Base-by-base conservation (phyloP, 1,139 yeast genomes). In the Geotrichum australiense region DNA sequence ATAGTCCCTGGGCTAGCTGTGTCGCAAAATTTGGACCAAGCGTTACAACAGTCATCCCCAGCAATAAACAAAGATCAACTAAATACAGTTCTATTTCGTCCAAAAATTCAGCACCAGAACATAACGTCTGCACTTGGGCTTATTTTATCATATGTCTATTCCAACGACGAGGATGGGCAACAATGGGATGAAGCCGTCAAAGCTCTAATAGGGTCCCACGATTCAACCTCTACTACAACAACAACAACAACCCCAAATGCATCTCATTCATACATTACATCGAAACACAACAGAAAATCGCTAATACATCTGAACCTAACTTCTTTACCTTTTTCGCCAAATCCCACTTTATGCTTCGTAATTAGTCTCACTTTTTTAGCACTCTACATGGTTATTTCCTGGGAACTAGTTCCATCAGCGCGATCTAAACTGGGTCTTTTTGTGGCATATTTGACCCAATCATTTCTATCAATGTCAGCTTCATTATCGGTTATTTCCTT, bases 401-500 rank as follows among this genome's bases (percentile, higher is more conserved):
- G 80, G 23, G 63, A 75, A 15, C 74, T 76, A 47, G 62, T 72
- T 39, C 73, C 73, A 37, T 66, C 75, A 16, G 72, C 82, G 8
- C 70, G 77, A 40, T 80, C 89, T 2, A 71, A 70, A 51, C 37
- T 67, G 2, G 89, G 91, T 0, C 61, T 83, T 10, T 51, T 79
- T 5, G 44, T 71, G n/a, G 89, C 87, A 1, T 78, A 81, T 66
- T 22, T 69, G 0, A 72, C 73, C 1, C 78, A 80, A 49, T 56
- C 70, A 1, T 31, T 62, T 0, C 55, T 82, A 5, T 64, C 85
- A 1, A 42, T 71, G 7, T 56, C 66, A 10, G 63, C 78, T 1
- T 67, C 83, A 0, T 71, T 76, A 1, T 69, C 89, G 0, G 49
- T 78, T 6, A 70, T 73, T 0, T 62, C 69, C 3, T 58, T 63